Percentiles rank a stretch among this genome's conserved stretches.
These are phyloP conservation scores for Crithidia acanthocephali DNA, from an alignment of 208 protist species.

Conservation along the genomic window DNA sequence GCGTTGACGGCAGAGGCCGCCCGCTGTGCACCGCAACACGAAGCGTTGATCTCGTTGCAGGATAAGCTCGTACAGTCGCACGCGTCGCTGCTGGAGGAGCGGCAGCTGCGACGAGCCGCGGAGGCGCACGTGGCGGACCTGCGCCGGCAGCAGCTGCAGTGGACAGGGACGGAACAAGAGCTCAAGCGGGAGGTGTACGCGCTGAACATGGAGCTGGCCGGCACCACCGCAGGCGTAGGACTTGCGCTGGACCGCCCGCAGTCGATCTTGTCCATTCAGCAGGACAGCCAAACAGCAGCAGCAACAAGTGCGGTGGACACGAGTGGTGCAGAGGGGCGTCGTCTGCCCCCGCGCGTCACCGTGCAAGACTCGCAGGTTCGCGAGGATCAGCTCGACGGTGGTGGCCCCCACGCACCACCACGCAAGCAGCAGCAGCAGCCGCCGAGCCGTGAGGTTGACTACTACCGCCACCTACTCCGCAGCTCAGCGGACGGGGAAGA, in stretches of 20 bases:
- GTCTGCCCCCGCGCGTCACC: too few relatives aligned
- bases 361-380: too few relatives aligned
- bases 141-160: conserved; percentile 18
- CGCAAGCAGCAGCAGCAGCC: too few relatives aligned
- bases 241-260: too few relatives aligned
- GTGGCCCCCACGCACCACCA: too few relatives aligned
- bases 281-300: too few relatives aligned
- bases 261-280: too few relatives aligned
- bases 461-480: conserved; percentile 10
- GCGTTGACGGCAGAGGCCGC: conserved; percentile 20
- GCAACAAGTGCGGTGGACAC: too few relatives aligned
- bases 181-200: conserved; percentile 34
- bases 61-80: conserved; percentile 14
- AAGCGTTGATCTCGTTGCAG: conserved; percentile 6
- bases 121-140: conserved; percentile 21
- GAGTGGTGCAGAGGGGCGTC: too few relatives aligned
- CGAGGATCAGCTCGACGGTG: too few relatives aligned
- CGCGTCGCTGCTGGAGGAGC: conserved; percentile 27
- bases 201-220: conserved; percentile 36
- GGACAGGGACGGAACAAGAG: conserved; percentile 3
- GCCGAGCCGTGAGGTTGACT: too few relatives aligned
- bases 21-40: neutral
- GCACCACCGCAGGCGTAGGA: neutral
- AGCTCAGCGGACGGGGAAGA: neutral
- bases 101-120: conserved; percentile 22